These are phyloP conservation scores for Saccharum officinarum DNA, from an alignment of 176 grass and related monocot genomes.

Conservation along the genomic window DNA sequence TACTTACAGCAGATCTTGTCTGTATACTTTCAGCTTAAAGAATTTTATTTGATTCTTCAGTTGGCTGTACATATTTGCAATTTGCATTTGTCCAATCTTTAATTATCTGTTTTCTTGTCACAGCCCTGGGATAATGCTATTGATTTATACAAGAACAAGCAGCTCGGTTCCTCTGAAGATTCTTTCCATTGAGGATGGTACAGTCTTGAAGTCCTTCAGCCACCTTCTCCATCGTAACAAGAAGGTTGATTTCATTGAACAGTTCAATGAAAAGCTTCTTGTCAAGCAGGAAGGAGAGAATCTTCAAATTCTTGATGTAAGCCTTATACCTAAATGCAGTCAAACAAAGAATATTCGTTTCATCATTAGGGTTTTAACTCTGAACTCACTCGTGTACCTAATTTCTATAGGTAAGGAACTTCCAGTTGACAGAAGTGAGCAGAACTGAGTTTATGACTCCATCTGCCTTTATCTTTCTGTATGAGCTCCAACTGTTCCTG, in stretches of 20 bases:
- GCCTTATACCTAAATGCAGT: not conserved
- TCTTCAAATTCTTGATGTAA: conserved; percentile 97
- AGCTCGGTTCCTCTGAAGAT: conserved; percentile 87
- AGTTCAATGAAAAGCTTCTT: conserved; percentile 93
- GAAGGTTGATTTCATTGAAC: conserved; percentile 94
- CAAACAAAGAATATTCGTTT: not conserved
- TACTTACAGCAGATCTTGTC: not conserved
- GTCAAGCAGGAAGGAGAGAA: conserved; percentile 94
- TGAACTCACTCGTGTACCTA: not conserved
- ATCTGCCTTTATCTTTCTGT: conserved; percentile 89
- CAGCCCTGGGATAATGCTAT: conserved; percentile 93
- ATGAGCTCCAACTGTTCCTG: conserved; percentile 83
- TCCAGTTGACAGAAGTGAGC: conserved; percentile 82
- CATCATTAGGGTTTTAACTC: conserved; percentile 25
- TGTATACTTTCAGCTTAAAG: not conserved
- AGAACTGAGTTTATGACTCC: conserved; percentile 91
- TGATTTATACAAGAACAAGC: conserved; percentile 77
- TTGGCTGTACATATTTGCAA: not conserved
- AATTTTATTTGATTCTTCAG: not conserved
- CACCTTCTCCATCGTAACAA: conserved; percentile 90
- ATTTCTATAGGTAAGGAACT: conserved; percentile 73
- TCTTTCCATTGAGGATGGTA: conserved; percentile 88
- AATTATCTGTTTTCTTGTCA: conserved; percentile 27
- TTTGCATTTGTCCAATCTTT: conserved; percentile 5
- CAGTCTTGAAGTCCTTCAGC: conserved; percentile 83